Conservation (phyloP, 2,329 filamentous ascomycete genomes). For the Cladosporium sp. region DNA sequence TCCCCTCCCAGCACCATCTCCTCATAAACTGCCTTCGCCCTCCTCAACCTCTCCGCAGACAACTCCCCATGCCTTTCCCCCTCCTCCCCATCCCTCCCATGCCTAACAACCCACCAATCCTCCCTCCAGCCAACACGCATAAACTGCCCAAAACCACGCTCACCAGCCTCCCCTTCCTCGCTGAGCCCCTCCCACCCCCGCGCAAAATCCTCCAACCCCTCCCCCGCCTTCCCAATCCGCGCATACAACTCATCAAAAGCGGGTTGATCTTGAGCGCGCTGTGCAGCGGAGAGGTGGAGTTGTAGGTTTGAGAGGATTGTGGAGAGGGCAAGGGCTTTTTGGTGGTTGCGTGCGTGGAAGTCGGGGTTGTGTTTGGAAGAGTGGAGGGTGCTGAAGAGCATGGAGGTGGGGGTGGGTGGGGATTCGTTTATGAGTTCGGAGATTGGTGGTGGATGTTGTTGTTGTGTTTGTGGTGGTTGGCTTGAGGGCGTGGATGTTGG, state of each 20-base stretch:
- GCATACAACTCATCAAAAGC: not conserved
- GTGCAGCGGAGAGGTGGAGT: not conserved
- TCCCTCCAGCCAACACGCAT: not conserved
- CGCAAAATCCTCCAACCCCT: not conserved
- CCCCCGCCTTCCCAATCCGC: not conserved
- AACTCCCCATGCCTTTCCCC: not conserved
- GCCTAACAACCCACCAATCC: not conserved
- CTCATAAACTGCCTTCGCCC: not conserved
- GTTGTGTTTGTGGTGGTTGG: not conserved
- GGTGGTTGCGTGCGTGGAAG: conserved; percentile 6
- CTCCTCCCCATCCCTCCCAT: not conserved
- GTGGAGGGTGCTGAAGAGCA: not conserved
- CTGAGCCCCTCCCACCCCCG: not conserved
- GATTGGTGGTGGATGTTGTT: not conserved
- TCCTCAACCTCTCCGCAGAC: not conserved
- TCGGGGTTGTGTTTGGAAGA: not conserved
- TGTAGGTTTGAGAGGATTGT: not conserved
- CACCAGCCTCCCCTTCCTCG: not conserved
- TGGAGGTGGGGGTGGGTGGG: not conserved
- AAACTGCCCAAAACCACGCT: not conserved
- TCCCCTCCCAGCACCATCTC: not conserved
- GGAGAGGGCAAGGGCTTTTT: not conserved
- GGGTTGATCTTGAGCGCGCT: not conserved
- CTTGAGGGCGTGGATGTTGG: not conserved
- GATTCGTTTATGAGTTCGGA: not conserved